Percentiles rank a stretch among this genome's conserved stretches.
These are phyloP conservation scores for Ophiocordyceps polyrhachis-furcata DNA, from an alignment of 2,329 filamentous ascomycete genomes.

Conservation along the genomic window DNA sequence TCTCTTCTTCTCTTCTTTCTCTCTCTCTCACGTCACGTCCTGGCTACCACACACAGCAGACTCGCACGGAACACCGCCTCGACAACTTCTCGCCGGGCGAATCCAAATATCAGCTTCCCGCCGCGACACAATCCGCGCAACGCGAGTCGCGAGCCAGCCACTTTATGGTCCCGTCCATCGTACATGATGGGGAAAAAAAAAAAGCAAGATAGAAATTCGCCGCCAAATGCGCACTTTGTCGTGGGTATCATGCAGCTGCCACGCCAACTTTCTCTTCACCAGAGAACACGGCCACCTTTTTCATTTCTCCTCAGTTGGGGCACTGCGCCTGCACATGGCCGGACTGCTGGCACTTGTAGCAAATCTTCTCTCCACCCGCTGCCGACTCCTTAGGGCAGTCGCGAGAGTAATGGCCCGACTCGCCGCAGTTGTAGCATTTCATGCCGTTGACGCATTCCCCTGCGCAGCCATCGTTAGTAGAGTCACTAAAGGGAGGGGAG, in stretches of 20 bases:
- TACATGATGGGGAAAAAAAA: constrained; percentile 10
- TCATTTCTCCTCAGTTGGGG: constrained; percentile 41
- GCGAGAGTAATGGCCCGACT: constrained; percentile 85
- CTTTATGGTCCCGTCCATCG: constrained; percentile 14
- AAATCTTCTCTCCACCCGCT: constrained; percentile 75
- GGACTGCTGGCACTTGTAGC: constrained; percentile 80
- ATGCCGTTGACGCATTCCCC: constrained; percentile 93
- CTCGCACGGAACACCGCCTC: constrained; percentile 4
- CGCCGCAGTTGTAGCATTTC: constrained; percentile 98
- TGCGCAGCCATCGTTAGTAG: constrained; percentile 13
- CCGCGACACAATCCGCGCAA: constrained; percentile 9
- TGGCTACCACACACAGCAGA: constrained; percentile 17
- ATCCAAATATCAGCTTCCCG: constrained; percentile 10
- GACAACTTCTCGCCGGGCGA: constrained; percentile 10
- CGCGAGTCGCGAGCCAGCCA: constrained; percentile 10
- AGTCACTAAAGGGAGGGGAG: background rate
- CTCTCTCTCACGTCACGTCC: constrained; percentile 15
- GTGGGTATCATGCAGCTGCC: constrained; percentile 25
- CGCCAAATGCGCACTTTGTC: constrained; percentile 8
- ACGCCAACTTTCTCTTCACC: constrained; percentile 16
- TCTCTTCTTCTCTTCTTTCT: background rate
- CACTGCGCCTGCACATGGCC: constrained; percentile 90
- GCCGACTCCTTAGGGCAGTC: constrained; percentile 90
- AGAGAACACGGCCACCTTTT: background rate
- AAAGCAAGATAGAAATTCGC: background rate